Evolutionary conservation across 1,139 yeast genomes (phyloP), one percentile per base, ranked within the genome.

Genomic region (Magnusiomyces paraingens): DNA sequence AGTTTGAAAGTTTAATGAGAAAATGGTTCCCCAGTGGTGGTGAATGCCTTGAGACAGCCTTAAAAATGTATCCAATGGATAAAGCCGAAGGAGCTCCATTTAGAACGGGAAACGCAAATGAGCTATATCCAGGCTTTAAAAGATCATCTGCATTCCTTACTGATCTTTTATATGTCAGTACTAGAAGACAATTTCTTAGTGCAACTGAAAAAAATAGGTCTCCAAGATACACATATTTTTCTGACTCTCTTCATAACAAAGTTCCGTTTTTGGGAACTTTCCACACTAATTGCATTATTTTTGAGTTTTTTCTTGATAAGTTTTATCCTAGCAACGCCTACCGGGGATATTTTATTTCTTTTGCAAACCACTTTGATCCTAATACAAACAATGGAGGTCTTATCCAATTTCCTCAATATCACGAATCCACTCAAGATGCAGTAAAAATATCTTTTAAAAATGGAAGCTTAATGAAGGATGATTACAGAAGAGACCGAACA

Each of bases 341-440:
- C 50, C 54, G 58, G 12, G 50, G 51, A 29, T 55, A 59, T 47
- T 61, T 54, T 47, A 51, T 61, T 22, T 41, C 61, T 3, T 61
- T 61, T 59, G 63, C 62, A 4, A 49, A 55, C 47, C 35, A 50
- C 40, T 50, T 47, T 12, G 57, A 59, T 52, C 62, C 62, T 10
- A 59, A 59, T 50, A 20, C 35, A 21, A 26, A 43, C 29, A 44
- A 32, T 26, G 43, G 43, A 17, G 50, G 52, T 3, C 46, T 55
- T n/a, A 39, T 53, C 11, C 21, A 38, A 1, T 15, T 42, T 22
- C 58, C 58, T 12, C 17, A 51, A 44, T 57, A 81, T 79, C 0
- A 14, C 5, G 11, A 20, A 15, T 43, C 47, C 15, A 15, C n/a
- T 1, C 14, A 18, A 12, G 32, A 29, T n/a, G 46, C 47, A 2